These are phyloP conservation scores for Heterobasidion irregulare DNA, from an alignment of 1,284 basidiomycete species.

Conservation along the genomic window DNA sequence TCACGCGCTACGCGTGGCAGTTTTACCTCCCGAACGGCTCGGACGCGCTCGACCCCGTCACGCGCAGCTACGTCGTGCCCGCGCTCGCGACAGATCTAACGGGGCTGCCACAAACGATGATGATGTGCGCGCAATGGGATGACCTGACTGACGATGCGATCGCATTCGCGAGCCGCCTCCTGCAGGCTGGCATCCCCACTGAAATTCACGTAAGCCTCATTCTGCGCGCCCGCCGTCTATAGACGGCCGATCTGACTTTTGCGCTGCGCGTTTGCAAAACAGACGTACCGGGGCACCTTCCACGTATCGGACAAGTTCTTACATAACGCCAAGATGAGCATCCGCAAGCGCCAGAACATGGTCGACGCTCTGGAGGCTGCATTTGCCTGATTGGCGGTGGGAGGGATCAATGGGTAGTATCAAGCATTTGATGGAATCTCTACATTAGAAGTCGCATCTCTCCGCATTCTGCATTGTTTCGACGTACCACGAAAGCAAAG, in stretches of 20 bases:
- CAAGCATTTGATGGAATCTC: too few species aligned
- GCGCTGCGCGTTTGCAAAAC: not conserved
- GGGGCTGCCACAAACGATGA: not conserved
- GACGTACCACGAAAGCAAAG: too few species aligned
- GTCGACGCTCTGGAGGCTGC: not conserved
- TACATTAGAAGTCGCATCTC: too few species aligned
- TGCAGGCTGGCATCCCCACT: not conserved
- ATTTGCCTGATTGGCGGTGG: not conserved
- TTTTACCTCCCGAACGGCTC: not conserved
- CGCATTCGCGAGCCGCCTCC: not conserved
- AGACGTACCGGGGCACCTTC: conserved; percentile 1
- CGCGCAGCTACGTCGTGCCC: not conserved
- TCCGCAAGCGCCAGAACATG: not conserved
- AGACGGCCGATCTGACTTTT: not conserved
- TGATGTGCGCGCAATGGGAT: not conserved
- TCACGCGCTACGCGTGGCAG: not conserved
- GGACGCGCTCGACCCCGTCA: not conserved
- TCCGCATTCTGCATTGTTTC: too few species aligned
- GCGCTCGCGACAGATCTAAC: not conserved
- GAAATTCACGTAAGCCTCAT: not conserved
- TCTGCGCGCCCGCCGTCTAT: not conserved
- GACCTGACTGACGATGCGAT: not conserved
- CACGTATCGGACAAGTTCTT: not conserved
- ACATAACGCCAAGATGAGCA: not conserved
- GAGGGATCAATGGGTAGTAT: too few species aligned